A percentile compares a stretch with the other conserved stretches of the same genome.
Evolutionary conservation across 805 yeast genomes (phyloP).

Genomic region (Suhomyces sp.): DNA sequence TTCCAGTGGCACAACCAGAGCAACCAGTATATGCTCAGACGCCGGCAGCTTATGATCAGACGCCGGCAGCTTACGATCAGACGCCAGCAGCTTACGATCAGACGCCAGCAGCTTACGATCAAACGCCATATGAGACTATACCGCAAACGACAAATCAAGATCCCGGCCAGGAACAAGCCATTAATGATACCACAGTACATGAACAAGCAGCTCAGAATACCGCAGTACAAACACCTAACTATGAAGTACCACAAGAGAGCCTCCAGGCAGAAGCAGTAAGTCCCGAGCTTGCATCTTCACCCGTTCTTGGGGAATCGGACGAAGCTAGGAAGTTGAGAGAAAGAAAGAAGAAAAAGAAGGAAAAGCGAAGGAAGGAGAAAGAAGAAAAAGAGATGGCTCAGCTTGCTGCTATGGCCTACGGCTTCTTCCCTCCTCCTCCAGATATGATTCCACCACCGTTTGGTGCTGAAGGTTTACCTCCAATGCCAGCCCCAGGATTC

Average conservation of each 20-base stretch:
- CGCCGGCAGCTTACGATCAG: not conserved
- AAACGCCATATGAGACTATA: not conserved
- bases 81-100: not conserved
- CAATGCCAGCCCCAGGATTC: conserved; percentile 10
- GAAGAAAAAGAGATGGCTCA: conserved; percentile 1
- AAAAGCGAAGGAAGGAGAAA: conserved; percentile 16
- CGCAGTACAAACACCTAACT: not conserved
- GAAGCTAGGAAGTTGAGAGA: conserved; percentile 11
- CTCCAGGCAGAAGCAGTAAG: not conserved
- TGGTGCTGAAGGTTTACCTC: conserved; percentile 7
- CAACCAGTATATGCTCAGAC: not conserved
- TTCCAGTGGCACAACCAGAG: conserved; percentile 3
- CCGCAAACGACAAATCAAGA: not conserved
- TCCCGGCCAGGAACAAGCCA: not conserved
- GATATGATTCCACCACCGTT: conserved; percentile 11
- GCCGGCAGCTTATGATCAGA: not conserved
- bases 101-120: not conserved
- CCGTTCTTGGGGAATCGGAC: conserved; percentile 3
- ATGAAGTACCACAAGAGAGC: not conserved
- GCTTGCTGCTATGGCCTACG: conserved; percentile 10
- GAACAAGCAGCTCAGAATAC: not conserved
- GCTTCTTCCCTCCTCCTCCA: conserved; percentile 5
- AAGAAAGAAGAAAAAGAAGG: conserved; percentile 13
- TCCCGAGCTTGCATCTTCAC: not conserved
- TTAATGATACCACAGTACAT: not conserved